Conservation (phyloP, 768 basidiomycete species). For the Tylopilus felleus region DNA sequence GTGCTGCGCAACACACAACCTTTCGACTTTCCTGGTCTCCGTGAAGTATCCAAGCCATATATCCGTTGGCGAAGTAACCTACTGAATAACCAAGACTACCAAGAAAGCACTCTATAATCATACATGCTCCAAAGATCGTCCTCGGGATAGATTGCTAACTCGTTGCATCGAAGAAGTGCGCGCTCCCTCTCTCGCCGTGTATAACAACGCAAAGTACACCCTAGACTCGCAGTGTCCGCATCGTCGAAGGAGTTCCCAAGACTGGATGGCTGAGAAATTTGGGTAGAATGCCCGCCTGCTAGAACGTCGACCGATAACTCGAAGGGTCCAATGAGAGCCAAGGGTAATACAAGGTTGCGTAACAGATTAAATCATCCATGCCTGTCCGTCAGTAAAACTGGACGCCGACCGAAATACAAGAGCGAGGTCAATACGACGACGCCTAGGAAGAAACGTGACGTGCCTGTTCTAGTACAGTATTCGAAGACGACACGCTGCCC, state of each 20-base stretch:
- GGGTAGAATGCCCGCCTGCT: neutral
- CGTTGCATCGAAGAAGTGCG: neutral
- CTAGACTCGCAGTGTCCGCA: neutral
- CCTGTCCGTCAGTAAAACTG: constrained; percentile 23
- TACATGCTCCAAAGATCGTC: neutral
- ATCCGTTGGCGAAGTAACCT: neutral
- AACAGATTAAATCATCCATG: constrained; percentile 2
- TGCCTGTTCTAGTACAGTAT: constrained; percentile 26
- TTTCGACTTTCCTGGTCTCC: neutral
- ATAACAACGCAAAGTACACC: neutral
- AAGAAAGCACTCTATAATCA: neutral
- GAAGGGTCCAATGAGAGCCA: neutral
- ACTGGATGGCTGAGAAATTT: neutral
- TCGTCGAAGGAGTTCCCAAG: neutral
- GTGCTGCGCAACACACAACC: too few species aligned
- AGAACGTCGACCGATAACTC: neutral
- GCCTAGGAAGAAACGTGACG: neutral
- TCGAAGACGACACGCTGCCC: constrained; percentile 17
- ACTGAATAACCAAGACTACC: neutral
- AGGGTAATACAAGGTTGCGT: constrained; percentile 4
- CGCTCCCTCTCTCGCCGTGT: neutral
- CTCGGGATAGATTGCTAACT: neutral
- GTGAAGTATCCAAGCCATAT: neutral
- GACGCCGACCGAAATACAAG: neutral
- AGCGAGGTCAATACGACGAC: neutral